Conservation (phyloP, 2,329 filamentous ascomycete genomes). For the Pseudogymnoascus sp. region DNA sequence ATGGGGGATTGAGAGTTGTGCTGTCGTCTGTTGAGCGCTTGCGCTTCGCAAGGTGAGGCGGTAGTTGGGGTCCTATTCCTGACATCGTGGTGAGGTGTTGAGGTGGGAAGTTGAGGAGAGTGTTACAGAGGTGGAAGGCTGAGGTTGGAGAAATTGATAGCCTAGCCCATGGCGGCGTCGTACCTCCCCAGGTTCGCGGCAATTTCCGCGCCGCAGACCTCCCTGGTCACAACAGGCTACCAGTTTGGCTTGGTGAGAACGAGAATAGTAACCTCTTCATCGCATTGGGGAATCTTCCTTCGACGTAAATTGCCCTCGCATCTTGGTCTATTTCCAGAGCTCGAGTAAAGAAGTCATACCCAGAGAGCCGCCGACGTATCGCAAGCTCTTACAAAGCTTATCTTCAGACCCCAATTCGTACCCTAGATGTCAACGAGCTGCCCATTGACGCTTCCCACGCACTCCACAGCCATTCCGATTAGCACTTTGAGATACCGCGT, state of each 20-base stretch:
- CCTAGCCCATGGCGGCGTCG: not conserved
- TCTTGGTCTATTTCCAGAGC: not conserved
- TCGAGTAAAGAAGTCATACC: not conserved
- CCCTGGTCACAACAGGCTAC: slow-evolving; percentile 7
- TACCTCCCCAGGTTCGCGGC: slow-evolving; percentile 4
- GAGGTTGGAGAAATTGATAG: slow-evolving; percentile 8
- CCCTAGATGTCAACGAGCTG: not conserved
- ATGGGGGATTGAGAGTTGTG: slow-evolving; percentile 25
- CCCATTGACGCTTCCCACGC: not conserved
- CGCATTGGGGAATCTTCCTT: not conserved
- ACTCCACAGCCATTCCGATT: not conserved
- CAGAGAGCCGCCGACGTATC: not conserved
- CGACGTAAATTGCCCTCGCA: slow-evolving; percentile 1
- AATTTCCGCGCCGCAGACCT: slow-evolving; percentile 3
- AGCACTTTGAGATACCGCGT: not conserved
- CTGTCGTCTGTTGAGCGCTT: slow-evolving; percentile 44
- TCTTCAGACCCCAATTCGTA: not conserved
- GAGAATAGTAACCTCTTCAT: not conserved
- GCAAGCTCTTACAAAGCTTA: slow-evolving; percentile 2
- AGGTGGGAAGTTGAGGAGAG: not conserved
- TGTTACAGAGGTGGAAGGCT: not conserved
- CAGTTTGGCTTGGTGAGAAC: not conserved
- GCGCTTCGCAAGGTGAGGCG: slow-evolving; percentile 57
- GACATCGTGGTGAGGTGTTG: slow-evolving; percentile 20
- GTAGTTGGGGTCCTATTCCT: slow-evolving; percentile 56